Evolutionary conservation across 208 protist species (phyloP).

Genomic region (Herpetomonas samuelpessoai): DNA sequence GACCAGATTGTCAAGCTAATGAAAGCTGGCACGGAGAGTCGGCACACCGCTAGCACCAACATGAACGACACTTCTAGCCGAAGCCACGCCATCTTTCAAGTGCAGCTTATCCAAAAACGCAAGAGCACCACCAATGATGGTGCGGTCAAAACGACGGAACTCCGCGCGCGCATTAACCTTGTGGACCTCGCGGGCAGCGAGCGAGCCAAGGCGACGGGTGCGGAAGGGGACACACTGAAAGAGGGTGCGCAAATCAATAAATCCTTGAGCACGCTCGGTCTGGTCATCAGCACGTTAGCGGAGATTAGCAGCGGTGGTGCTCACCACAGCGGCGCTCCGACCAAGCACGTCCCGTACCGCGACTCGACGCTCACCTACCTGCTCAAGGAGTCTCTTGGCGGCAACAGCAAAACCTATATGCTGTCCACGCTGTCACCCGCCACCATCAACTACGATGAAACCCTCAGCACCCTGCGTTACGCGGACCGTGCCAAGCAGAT

Average conservation of each 20-base stretch:
- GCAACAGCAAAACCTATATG: slow-evolving; percentile 93
- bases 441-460: slow-evolving; percentile 77
- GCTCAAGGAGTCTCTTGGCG: slow-evolving; percentile 88
- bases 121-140: slow-evolving; percentile 23
- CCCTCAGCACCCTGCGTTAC: slow-evolving; percentile 89
- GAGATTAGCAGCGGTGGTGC: slow-evolving; percentile 21
- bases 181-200: slow-evolving; percentile 94
- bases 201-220: slow-evolving; percentile 75
- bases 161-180: slow-evolving; percentile 82
- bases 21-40: slow-evolving; percentile 49
- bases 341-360: slow-evolving; percentile 75
- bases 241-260: slow-evolving; percentile 92
- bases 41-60: slow-evolving; percentile 85
- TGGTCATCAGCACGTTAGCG: slow-evolving; percentile 90
- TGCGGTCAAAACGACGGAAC: slow-evolving; percentile 31
- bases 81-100: slow-evolving; percentile 96
- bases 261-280: slow-evolving; percentile 85
- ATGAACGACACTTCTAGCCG: slow-evolving; percentile 96
- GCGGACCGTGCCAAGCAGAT: slow-evolving; percentile 92
- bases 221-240: slow-evolving; percentile 65
- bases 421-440: slow-evolving; percentile 87
- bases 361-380: slow-evolving; percentile 87
- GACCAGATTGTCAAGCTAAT: slow-evolving; percentile 72
- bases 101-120: slow-evolving; percentile 70
- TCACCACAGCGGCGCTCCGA: not conserved